Conservation (phyloP, 202 grass and related monocot genomes). For the Musa balbisiana region DNA sequence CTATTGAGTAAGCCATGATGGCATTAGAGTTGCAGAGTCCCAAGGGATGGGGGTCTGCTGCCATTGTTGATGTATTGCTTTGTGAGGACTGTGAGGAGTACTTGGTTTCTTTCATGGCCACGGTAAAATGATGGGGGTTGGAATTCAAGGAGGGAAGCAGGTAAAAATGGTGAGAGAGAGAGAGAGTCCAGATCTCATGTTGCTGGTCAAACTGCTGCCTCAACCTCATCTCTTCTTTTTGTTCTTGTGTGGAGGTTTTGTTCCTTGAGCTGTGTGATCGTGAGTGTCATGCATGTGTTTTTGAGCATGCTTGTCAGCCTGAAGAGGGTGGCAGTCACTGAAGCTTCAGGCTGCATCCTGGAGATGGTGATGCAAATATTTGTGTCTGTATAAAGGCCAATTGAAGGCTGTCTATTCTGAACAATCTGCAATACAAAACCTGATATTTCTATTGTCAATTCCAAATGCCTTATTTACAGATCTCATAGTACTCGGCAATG, state of each 20-base stretch:
- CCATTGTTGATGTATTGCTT: not conserved
- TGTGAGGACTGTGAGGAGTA: not conserved
- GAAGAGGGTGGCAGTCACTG: not conserved
- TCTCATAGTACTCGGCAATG: no score
- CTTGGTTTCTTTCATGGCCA: not conserved
- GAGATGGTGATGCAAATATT: no score
- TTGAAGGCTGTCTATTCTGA: not conserved
- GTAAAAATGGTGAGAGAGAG: not conserved
- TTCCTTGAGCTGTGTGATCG: not conserved
- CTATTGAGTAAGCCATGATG: slow-evolving; percentile 17
- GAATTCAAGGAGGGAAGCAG: no score
- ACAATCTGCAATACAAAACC: not conserved
- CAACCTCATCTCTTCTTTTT: not conserved
- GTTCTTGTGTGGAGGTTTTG: not conserved
- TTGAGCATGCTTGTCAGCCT: slow-evolving; percentile 6
- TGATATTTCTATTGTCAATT: not conserved
- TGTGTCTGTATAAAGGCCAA: not conserved
- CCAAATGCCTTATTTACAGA: not conserved
- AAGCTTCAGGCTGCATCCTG: not conserved
- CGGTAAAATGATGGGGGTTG: no score
- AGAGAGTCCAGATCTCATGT: not conserved
- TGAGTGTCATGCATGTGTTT: slow-evolving; percentile 9
- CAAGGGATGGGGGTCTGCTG: slow-evolving; percentile 6
- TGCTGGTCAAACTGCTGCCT: not conserved
- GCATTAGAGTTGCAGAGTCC: not conserved